Evolutionary conservation across 225 moss, liverwort and hornwort genomes (phyloP), one percentile per base, ranked within the genome.

Genomic region (Neckera pumila): DNA sequence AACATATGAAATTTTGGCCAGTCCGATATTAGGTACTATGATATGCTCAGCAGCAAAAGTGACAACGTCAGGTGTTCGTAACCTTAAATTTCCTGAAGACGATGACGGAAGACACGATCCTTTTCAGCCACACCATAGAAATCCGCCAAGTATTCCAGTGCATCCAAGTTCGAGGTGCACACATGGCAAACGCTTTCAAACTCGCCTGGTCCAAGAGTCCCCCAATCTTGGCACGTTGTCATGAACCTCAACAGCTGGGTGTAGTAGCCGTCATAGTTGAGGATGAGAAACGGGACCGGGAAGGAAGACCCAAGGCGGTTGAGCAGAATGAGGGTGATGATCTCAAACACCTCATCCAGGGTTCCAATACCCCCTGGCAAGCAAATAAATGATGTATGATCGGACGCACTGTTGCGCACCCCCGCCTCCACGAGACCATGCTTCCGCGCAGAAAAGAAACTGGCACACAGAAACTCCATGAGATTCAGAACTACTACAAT

Each of bases 401-500:
- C 81, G 14, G 84, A 73, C 11, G 34, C 56, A 21, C 43, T 83
- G 84, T 89, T 86, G 61, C 91, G 89, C 30, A 93, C 91, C 45
- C 56, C 93, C 4, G 91, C 93, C 69, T 93, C 93, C 12, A 88
- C 93, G 27, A 93, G 85, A 12, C 93, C 93, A 74, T 92, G 93
- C 86, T 93, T 93, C 77, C 87, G 86, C 12, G 93, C 93, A 51
- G 93, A 92, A 78, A 93, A 93, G 80, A 93, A 93, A 40, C 90
- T 93, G 88, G 19, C 69, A 36, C 61, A 60, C 13, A 84, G 34
- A 78, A 57, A 85, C 70, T 59, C 65, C 66, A 77, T 73, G 73
- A 60, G 36, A 34, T 45, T 54, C 12, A 62, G 45, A 33, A 45
- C 62, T 15, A 22, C 45, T 30, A 33, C 45, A 18, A 23, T 16